Percentiles rank a stretch among this genome's conserved stretches.
These are phyloP conservation scores for Coemansia sp. DNA, from an alignment of 192 early-diverging fungal species.

Conservation along the genomic window DNA sequence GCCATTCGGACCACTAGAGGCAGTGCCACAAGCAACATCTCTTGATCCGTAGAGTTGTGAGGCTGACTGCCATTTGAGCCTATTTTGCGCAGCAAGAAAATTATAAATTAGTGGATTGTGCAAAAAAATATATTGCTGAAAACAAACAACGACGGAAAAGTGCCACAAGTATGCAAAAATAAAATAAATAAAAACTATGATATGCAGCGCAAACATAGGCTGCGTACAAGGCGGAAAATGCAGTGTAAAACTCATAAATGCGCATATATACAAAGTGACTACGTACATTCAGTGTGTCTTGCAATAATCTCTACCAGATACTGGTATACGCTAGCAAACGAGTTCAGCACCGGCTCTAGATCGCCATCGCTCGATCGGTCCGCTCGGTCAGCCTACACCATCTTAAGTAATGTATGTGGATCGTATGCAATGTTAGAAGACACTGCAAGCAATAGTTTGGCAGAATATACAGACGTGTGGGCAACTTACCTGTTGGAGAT, in stretches of 20 bases:
- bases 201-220: background rate
- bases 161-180: background rate
- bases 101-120: background rate
- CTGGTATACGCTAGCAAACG: constrained; percentile 45
- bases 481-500: constrained; percentile 24
- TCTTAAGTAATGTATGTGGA: background rate
- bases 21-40: constrained; percentile 9
- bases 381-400: constrained; percentile 22
- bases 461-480: background rate
- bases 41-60: background rate
- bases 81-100: background rate
- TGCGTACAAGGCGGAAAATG: background rate
- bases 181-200: background rate
- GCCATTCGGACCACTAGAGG: background rate
- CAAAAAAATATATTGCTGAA: constrained; percentile 1
- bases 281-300: constrained; percentile 50
- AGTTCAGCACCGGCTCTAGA: constrained; percentile 17
- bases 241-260: constrained; percentile 2
- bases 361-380: background rate
- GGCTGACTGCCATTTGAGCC: background rate
- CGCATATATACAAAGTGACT: constrained; percentile 9
- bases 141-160: background rate
- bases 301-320: constrained; percentile 46
- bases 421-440: too few species aligned
- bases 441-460: background rate